A percentile compares a stretch with the other conserved stretches of the same genome.
Evolutionary conservation across 192 early-diverging fungal species (phyloP).

Genomic region (Coemansia sp.): DNA sequence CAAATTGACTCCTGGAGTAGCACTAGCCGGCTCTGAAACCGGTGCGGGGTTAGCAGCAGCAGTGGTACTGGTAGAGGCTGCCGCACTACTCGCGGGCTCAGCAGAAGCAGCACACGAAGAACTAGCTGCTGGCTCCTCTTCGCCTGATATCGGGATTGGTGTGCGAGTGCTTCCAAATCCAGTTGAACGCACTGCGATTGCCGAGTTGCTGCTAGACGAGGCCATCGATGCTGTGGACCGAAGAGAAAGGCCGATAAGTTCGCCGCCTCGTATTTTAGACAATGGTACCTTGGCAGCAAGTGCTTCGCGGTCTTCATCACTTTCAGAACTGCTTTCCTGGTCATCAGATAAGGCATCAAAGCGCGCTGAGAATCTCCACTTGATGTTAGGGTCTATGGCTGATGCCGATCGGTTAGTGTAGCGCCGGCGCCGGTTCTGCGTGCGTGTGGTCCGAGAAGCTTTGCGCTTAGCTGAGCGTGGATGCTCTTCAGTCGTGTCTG

Average conservation of each 20-base stretch:
- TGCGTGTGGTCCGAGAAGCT: background rate
- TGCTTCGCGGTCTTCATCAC: conserved; percentile 48
- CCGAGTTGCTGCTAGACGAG: conserved; percentile 3
- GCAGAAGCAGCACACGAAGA: background rate
- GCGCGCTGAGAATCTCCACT: conserved; percentile 48
- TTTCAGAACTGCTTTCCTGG: conserved; percentile 20
- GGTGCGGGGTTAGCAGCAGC: background rate
- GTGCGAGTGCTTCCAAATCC: conserved; percentile 49
- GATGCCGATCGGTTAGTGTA: conserved; percentile 15
- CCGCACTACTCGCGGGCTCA: background rate
- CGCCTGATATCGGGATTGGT: conserved; percentile 32
- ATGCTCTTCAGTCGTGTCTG: conserved; percentile 12
- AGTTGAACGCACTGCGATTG: conserved; percentile 27
- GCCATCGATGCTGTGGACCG: conserved; percentile 18
- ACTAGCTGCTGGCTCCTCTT: conserved; percentile 11
- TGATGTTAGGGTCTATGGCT: conserved; percentile 14
- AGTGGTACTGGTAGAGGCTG: background rate
- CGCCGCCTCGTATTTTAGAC: conserved; percentile 45
- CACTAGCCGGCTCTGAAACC: background rate
- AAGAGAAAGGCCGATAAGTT: conserved; percentile 46
- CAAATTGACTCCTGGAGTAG: background rate
- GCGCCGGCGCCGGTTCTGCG: conserved; percentile 3
- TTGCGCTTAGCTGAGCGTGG: background rate
- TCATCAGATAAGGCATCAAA: conserved; percentile 29
- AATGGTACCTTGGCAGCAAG: conserved; percentile 43